Percentiles rank a stretch among this genome's conserved stretches.
phyloP scores from a whole-genome alignment of 2,329 filamentous ascomycete species.

The Penicillium crustosum region DNA sequence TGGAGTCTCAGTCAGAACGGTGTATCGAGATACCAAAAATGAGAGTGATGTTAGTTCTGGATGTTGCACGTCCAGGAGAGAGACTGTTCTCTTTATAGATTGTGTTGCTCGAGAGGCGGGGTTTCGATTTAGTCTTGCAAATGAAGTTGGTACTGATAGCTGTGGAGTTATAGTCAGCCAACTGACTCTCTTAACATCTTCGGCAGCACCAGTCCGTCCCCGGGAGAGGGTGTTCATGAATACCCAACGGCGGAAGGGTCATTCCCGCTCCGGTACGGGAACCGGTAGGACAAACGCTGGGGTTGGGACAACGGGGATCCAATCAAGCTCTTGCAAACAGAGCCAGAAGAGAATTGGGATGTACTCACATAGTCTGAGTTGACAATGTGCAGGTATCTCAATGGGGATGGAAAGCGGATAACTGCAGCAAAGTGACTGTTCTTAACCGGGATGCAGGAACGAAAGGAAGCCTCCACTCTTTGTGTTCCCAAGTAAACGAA shows the following conservation, averaged over 20 bases:
- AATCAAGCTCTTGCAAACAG: slow-evolving; percentile 21
- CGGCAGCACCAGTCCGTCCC: slow-evolving; percentile 6
- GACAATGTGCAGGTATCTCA: slow-evolving; percentile 10
- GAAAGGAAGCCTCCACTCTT: slow-evolving; percentile 11
- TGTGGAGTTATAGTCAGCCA: slow-evolving; percentile 10
- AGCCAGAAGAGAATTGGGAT: not conserved
- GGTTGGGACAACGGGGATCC: slow-evolving; percentile 6
- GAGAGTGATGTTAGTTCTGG: not conserved
- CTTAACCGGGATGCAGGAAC: slow-evolving; percentile 24
- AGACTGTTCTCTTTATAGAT: slow-evolving; percentile 13
- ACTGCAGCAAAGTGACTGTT: slow-evolving; percentile 20
- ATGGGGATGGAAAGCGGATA: slow-evolving; percentile 13
- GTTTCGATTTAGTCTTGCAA: not conserved
- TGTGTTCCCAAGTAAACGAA: slow-evolving; percentile 1
- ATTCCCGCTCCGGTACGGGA: slow-evolving; percentile 6
- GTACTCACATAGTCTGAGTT: slow-evolving; percentile 16
- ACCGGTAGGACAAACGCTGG: slow-evolving; percentile 13
- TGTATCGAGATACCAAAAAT: not conserved
- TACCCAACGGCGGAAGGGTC: slow-evolving; percentile 9
- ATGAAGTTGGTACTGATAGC: not conserved
- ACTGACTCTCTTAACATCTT: not conserved
- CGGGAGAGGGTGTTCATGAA: not conserved
- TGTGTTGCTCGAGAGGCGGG: not conserved
- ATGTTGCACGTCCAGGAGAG: not conserved
- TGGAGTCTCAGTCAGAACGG: not conserved